Base-by-base conservation (phyloP, 2,329 filamentous ascomycete species). In the Alternaria solani region DNA sequence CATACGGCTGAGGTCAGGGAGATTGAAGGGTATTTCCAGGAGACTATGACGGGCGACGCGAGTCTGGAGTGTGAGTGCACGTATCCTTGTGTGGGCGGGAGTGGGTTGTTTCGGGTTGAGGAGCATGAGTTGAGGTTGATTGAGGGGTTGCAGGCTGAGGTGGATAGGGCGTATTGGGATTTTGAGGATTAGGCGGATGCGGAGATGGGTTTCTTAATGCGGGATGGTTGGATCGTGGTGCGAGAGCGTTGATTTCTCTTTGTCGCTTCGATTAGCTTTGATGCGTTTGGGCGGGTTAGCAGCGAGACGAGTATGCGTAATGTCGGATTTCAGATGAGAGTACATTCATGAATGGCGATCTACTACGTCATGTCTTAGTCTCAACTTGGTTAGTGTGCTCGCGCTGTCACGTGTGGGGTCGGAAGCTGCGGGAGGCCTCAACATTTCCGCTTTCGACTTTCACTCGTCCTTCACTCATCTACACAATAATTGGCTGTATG, bases 161-260 rank as follows among this genome's bases (percentile, higher is more conserved):
- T 59, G 28, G 49, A 66, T 8, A 51, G 43, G 12, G 34, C 20
- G 2, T 64, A 66, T 34, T 66, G 62, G 62, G 52, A 52, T 26
- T 63, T 59, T 41, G 39, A 55, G 16, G 57, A 64, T 16, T 63
- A 38, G 46, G 28, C 32, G 32, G 14, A 12, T 26, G 12, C 14
- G 12, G 14, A n/a, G 3, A 16, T 46, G 43, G 14, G 7, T 7
- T n/a, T n/a, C 5, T 16, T 4, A 4, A 11, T 6, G 9, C 11
- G 18, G 18, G n/a, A 18, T 6, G 7, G 8, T 4, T 25, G 12
- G 5, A 3, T 25, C 12, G 16, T 25, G 20, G 9, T 25, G 39
- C 39, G 12, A 42, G 39, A 8, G 14, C 20, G 20, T 23, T 23
- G 20, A 2, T n/a, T 8, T 23, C 38, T 12, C 2, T 20, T 41